Evolutionary conservation across 2,329 filamentous ascomycete genomes (phyloP), one percentile per base, ranked within the genome.

Genomic region (Fusarium sp.): DNA sequence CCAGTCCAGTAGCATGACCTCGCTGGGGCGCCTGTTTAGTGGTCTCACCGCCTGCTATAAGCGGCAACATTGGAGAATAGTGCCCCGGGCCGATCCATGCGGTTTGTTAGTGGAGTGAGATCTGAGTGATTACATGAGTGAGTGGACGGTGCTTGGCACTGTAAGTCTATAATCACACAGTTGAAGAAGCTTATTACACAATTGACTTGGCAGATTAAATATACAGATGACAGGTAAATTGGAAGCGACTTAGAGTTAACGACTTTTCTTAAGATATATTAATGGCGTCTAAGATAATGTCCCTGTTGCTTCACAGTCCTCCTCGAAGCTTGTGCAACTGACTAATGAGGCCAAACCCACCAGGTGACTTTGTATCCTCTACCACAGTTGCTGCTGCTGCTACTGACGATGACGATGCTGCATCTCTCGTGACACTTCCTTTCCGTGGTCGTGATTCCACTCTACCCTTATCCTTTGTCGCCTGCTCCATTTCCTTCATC

Each of bases 281-380:
- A n/a, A 14, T 33, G 5, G 23, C 11, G 7, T 58, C 23, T 46
- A 35, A 37, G 19, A 6, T 23, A 32, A 4, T 9, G 1, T 37
- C 11, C 14, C n/a, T 4, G 32, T 32, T 41, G 7, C 44, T 27
- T 78, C 73, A 85, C 54, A 87, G 71, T 2, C 86, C 86, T 40
- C 81, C 83, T 51, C 87, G 82, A 59, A 89, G 80, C 76, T 87
- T 87, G 76, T 89, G 87, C 61, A 89, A 76, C 75, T 89, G 87
- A 76, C 84, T 89, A 69, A 90, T 88, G 53, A 90, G 78, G 7
- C 87, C 86, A 73, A 88, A 89, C 0, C 85, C 86, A 2, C 84
- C 83, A 1, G 81, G 77, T 51, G 80, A 78, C 71, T 80, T 84
- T 56, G 74, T 78, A 50, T 85, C 83, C 25, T 78, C 76, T 33